Evolutionary conservation across 2,329 filamentous ascomycete genomes (phyloP).

Genomic region (Arthrobotrys entomopaga): DNA sequence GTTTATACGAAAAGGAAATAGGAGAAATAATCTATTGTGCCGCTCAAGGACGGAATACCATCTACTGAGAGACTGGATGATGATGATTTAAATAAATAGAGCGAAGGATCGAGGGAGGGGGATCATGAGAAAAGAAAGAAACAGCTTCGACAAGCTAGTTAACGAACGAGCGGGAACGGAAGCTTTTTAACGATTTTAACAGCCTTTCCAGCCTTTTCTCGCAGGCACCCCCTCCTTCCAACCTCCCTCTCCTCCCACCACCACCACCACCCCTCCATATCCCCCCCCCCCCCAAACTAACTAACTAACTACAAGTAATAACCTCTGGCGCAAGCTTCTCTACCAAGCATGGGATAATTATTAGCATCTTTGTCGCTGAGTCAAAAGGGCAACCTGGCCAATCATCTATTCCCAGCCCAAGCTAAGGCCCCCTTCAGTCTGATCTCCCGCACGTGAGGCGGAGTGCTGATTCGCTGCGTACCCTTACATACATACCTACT

Average conservation of each 20-base stretch:
- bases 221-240: conserved; percentile 15
- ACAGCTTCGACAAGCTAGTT: conserved; percentile 1
- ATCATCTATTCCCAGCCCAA: conserved; percentile 13
- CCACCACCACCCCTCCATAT: conserved; percentile 8
- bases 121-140: conserved; percentile 36
- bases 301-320: too few species aligned
- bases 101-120: too few species aligned
- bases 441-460: conserved; percentile 54
- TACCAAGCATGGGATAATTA: neutral
- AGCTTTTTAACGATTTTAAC: conserved; percentile 20
- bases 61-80: conserved; percentile 13
- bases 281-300: neutral
- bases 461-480: conserved; percentile 51
- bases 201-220: conserved; percentile 38
- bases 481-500: neutral
- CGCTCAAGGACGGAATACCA: conserved; percentile 19
- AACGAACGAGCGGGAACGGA: conserved; percentile 33
- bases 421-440: conserved; percentile 19
- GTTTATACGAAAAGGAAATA: neutral
- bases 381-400: conserved; percentile 48
- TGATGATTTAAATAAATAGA: conserved; percentile 19
- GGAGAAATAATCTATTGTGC: conserved; percentile 1
- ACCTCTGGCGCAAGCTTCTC: neutral
- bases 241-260: too few species aligned
- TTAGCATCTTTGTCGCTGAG: conserved; percentile 41